Evolutionary conservation across 768 basidiomycete species (phyloP).

Genomic region (Asterophora parasitica): DNA sequence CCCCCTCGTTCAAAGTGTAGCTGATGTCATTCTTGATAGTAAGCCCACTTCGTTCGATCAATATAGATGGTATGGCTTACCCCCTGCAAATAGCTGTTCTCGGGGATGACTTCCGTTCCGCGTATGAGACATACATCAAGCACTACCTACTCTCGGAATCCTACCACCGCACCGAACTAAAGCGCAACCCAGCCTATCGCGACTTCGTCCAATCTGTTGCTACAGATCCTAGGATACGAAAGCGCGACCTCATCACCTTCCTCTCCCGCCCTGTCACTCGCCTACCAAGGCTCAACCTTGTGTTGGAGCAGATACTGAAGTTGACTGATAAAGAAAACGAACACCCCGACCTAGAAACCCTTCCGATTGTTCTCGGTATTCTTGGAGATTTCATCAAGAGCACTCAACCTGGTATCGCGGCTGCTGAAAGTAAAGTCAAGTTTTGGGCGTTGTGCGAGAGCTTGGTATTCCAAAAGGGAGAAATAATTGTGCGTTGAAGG

Average conservation of each 20-base stretch:
- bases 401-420: slow-evolving; percentile 86
- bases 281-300: slow-evolving; percentile 73
- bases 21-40: slow-evolving; percentile 85
- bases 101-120: slow-evolving; percentile 47
- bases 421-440: slow-evolving; percentile 88
- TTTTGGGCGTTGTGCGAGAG: slow-evolving; percentile 79
- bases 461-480: slow-evolving; percentile 68
- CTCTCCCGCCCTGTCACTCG: slow-evolving; percentile 84
- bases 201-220: slow-evolving; percentile 60
- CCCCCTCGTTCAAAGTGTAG: slow-evolving; percentile 75
- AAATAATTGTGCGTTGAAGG: slow-evolving; percentile 64
- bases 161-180: slow-evolving; percentile 71
- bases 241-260: slow-evolving; percentile 77
- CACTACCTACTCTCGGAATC: slow-evolving; percentile 87
- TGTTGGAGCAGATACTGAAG: slow-evolving; percentile 68
- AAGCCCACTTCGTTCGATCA: slow-evolving; percentile 17
- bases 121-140: slow-evolving; percentile 82
- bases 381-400: slow-evolving; percentile 73
- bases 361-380: slow-evolving; percentile 68
- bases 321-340: slow-evolving; percentile 56
- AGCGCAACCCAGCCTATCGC: slow-evolving; percentile 61
- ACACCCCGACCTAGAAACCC: slow-evolving; percentile 75
- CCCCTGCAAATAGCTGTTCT: slow-evolving; percentile 32
- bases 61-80: not conserved
- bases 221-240: slow-evolving; percentile 60